Percentiles rank a stretch among this genome's conserved stretches.
Evolutionary conservation across 2,329 filamentous ascomycete species (phyloP).

Genomic region (Cytospora chrysosperma): DNA sequence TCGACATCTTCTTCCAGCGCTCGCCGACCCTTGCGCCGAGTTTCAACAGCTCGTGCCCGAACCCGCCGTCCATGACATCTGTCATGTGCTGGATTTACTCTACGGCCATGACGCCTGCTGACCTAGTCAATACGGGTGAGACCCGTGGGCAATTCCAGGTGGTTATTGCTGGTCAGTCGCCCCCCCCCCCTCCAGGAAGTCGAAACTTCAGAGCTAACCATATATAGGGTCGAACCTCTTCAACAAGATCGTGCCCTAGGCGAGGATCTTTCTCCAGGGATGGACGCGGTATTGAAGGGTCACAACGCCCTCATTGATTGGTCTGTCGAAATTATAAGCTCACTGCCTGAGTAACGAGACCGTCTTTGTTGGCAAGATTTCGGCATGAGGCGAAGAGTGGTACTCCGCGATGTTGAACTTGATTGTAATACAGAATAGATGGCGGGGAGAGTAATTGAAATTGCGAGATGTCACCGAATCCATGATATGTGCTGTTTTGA

Average conservation of each 20-base stretch:
- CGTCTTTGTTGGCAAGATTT: neutral
- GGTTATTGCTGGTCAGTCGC: constrained; percentile 9
- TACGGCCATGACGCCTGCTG: neutral
- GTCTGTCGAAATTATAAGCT: neutral
- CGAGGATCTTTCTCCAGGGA: neutral
- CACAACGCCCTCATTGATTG: neutral
- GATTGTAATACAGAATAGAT: neutral
- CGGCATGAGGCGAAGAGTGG: neutral
- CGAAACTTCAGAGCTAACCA: neutral
- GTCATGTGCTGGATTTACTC: constrained; percentile 5
- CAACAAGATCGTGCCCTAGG: neutral
- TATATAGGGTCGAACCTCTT: neutral
- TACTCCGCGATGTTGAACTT: neutral
- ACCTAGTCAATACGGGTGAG: constrained; percentile 6
- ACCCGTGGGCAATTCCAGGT: constrained; percentile 2
- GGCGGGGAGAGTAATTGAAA: neutral
- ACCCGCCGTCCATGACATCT: constrained; percentile 6
- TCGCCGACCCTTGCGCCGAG: constrained; percentile 10
- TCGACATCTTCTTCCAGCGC: constrained; percentile 13
- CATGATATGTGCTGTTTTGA: too few species aligned
- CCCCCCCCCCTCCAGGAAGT: neutral
- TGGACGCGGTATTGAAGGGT: neutral
- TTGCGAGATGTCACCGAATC: neutral
- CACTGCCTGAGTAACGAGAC: neutral
- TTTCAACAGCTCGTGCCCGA: neutral